Conservation (phyloP, 805 yeast genomes). For the Yarrowia sp. region DNA sequence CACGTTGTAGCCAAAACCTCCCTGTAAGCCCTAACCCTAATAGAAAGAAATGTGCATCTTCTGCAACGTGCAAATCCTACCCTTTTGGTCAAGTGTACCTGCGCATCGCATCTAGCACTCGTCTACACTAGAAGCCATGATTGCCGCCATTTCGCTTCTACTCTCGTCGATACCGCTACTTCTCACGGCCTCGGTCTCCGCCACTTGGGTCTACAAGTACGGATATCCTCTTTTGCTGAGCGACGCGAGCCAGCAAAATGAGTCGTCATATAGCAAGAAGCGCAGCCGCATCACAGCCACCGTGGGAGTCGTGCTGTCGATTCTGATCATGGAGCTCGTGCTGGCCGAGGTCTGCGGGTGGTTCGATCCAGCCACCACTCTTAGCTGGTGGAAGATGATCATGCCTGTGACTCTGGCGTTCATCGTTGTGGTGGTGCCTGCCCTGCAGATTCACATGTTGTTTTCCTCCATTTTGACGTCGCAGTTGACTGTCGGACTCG, state of each 20-base stretch:
- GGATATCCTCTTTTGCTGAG: conserved; percentile 15
- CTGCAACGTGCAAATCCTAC: conserved; percentile 33
- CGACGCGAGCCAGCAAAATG: conserved; percentile 13
- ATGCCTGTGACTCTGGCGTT: conserved; percentile 32
- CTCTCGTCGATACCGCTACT: conserved; percentile 29
- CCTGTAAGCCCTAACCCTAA: conserved; percentile 10
- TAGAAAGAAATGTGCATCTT: conserved; percentile 16
- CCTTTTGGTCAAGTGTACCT: conserved; percentile 30
- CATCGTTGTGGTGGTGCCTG: conserved; percentile 30
- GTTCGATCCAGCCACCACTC: conserved; percentile 7
- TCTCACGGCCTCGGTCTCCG: conserved; percentile 17
- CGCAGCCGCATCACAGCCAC: conserved; percentile 31
- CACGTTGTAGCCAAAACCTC: conserved; percentile 1
- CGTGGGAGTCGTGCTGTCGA: conserved; percentile 25
- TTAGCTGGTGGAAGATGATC: conserved; percentile 36
- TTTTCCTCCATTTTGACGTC: conserved; percentile 7
- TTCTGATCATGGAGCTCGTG: conserved; percentile 31
- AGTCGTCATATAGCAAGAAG: conserved; percentile 11
- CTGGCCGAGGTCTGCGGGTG: conserved; percentile 37
- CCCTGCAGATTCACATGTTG: conserved; percentile 19
- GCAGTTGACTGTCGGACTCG: neutral
- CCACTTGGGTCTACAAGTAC: conserved; percentile 31
- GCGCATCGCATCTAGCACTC: conserved; percentile 12
- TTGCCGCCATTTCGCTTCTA: conserved; percentile 26
- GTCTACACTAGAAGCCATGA: conserved; percentile 3